Percentiles rank a stretch among this genome's conserved stretches.
phyloP scores from a whole-genome alignment of 2,329 filamentous ascomycete genomes.

The Apiospora kogelbergensis region DNA sequence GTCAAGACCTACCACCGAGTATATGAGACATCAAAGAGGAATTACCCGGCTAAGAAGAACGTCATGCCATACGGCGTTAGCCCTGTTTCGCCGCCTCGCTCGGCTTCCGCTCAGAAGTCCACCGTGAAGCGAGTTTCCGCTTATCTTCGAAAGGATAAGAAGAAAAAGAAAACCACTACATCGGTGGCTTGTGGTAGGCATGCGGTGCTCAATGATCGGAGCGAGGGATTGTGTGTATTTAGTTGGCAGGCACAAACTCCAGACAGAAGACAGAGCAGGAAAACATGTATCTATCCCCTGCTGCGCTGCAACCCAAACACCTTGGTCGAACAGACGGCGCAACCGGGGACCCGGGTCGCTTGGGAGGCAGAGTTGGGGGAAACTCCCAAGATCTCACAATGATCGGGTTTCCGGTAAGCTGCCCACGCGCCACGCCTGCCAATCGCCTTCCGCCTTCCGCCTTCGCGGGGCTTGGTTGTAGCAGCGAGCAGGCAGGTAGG shows the following conservation, averaged over 20 bases:
- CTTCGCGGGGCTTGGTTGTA: background rate
- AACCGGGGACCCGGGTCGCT: constrained; percentile 1
- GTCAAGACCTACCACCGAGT: background rate
- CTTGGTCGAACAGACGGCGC: background rate
- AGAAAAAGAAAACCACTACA: background rate
- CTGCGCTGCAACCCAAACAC: background rate
- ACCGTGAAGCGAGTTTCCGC: background rate
- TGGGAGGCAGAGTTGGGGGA: background rate
- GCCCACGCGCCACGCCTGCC: background rate
- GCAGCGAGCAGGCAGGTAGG: background rate
- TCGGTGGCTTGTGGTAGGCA: background rate
- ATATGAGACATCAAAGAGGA: background rate
- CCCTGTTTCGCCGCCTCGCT: background rate
- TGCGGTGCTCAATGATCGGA: background rate
- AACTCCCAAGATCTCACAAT: background rate
- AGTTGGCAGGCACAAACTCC: background rate
- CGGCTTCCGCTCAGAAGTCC: background rate
- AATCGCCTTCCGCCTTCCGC: background rate
- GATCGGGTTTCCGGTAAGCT: background rate
- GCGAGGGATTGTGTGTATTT: background rate
- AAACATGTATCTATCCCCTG: background rate
- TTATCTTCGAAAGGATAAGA: background rate
- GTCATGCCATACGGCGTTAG: background rate
- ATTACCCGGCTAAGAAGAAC: background rate
- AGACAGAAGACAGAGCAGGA: background rate